Base-by-base conservation (phyloP, 1,139 yeast species). In the Hansenula sp. region DNA sequence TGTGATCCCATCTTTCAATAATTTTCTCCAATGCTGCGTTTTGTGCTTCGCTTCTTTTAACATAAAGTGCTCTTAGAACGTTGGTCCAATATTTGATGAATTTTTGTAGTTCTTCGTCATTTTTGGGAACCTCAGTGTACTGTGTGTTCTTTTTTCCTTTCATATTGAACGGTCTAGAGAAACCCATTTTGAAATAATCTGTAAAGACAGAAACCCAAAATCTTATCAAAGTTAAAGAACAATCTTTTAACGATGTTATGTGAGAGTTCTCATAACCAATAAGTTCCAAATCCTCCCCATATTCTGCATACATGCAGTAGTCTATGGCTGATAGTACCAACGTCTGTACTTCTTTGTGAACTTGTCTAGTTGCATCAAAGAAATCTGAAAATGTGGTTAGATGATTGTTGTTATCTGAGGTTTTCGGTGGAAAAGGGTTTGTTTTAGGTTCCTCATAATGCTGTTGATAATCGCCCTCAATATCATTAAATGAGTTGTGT, bases 151-250 rank as follows among this genome's bases (percentile, higher is more conserved):
- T 57, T 41, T 44, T 56, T 54, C 62, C 61, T 54, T 52, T 60
- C 47, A 43, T 42, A 50, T 44, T 53, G 58, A 35, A 44, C n/a
- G 70, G 74, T 34, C 51, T 58, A 31, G 63, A 41, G 11, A 41
- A 36, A 7, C 50, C 47, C 16, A 46, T 50, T 34, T 56, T 52
- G 55, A 78, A 71, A 42, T 73, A 74, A 4, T 66, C 76, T 6
- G 72, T 62, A 56, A 85, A 86, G 1, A 81, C 84, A 0, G 88
- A 71, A 3, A 76, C 57, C 78, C 85, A 76, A 55, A 72, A 80
- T 42, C 74, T 58, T 8, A 67, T 63, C 12, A 86, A 59, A 2
- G 68, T 62, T 2, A 59, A 53, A 1, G 73, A 62, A 33, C 81
- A 72, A 45, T 74, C 79, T 1, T 38, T 39, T n/a, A 84, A 55